A percentile compares a stretch with the other conserved stretches of the same genome.
Conservation (phyloP, 2,329 filamentous ascomycete species). For the Cercospora citrullina region DNA sequence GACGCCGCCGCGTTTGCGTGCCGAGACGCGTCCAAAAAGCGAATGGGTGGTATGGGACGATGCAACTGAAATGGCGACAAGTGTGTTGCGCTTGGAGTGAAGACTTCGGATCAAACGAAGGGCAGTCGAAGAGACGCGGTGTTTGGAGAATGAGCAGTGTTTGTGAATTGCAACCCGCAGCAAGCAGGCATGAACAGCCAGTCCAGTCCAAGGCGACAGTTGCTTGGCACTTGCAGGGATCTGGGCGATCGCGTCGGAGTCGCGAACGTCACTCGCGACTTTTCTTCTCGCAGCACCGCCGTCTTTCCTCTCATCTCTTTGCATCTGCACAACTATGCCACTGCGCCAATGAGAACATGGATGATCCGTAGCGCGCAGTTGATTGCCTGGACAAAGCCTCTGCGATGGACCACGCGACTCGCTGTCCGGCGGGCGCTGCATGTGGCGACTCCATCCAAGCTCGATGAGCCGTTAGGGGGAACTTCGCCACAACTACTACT, state of each 20-base stretch:
- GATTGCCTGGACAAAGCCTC: conserved; percentile 2
- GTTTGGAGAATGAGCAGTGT: not conserved
- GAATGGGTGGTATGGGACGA: not conserved
- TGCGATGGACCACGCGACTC: not conserved
- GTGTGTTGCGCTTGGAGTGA: not conserved
- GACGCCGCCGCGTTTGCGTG: not conserved
- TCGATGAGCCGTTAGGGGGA: not conserved
- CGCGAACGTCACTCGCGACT: conserved; percentile 15
- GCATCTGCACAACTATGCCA: conserved; percentile 22
- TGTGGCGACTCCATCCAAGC: not conserved
- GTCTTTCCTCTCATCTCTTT: not conserved
- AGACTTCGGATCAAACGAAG: not conserved
- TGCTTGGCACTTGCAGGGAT: conserved; percentile 6
- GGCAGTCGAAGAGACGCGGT: not conserved
- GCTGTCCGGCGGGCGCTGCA: not conserved
- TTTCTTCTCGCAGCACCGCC: not conserved
- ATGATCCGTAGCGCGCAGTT: conserved; percentile 10
- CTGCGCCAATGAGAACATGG: conserved; percentile 35
- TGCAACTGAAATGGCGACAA: not conserved
- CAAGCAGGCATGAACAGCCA: not conserved
- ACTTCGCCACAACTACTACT: not conserved
- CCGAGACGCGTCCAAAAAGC: not conserved
- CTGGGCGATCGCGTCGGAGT: not conserved
- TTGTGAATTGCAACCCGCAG: not conserved
- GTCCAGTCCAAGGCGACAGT: not conserved